Base-by-base conservation (phyloP, 495 filamentous ascomycete species). In the Filosporella fistucella region DNA sequence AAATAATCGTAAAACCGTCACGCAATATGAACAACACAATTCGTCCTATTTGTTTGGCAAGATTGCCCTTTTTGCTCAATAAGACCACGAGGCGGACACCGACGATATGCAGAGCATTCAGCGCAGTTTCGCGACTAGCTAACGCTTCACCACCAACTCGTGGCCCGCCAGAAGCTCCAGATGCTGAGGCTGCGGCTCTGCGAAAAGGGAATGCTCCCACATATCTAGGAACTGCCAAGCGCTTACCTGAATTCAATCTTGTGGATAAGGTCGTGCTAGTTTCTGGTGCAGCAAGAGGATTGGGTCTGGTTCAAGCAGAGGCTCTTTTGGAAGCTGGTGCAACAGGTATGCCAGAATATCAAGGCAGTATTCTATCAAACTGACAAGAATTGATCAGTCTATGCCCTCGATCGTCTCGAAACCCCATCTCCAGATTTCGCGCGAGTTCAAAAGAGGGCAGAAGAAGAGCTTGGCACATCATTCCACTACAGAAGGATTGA, bases 401-500 rank as follows among this genome's bases (percentile, higher is more conserved):
- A 84, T 58, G 74, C 72, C 33, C 64, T 80, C 34, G 79, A 83
- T 53, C 61, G 69, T 25, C 70, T 81, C 34, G 61, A 66, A 4
- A 44, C 51, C 22, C 72, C 71, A 1, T 61, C 62, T 3, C 21
- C 56, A 6, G 69, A 63, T 42, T 70, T 89, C 56, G 70, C 70
- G 18, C 63, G 61, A 16, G 75, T 91, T 34, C 81, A 83, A 37
- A 68, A 74, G 51, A 75, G 83, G 36, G 87, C 87, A 5, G 68
- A 63, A 5, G 61, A 74, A 29, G 80, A 85, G 54, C 73, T 94
- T 8, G 80, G 77, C 30, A 85, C 86, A 16, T 76, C 78, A 34
- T 61, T 95, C 26, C 68, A 79, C 49, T 94, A 95, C 69, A 85
- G 85, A 61, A 82, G 82, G 50, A 82, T 93, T 46, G 89, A 95